A percentile compares a stretch with the other conserved stretches of the same genome.
Conservation (phyloP, 2,329 filamentous ascomycete genomes). For the Dactylellina drechsleri region DNA sequence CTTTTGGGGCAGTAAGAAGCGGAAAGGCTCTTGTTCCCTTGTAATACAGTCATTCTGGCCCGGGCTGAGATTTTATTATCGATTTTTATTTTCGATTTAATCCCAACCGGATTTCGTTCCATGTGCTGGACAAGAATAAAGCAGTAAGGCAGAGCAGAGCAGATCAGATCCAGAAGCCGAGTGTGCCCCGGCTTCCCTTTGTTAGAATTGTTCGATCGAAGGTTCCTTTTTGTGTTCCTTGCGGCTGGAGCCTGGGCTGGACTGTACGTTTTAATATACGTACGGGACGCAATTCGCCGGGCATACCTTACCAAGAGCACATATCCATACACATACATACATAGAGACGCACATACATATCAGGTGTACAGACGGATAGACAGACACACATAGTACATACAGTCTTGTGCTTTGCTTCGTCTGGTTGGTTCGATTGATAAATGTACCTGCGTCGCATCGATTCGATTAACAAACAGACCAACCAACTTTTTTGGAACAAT, state of each 20-base stretch:
- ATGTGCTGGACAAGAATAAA: neutral
- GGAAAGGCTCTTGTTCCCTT: neutral
- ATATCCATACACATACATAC: neutral
- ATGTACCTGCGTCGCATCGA: slow-evolving; percentile 27
- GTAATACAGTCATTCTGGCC: slow-evolving; percentile 17
- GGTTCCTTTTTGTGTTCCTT: slow-evolving; percentile 36
- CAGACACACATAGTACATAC: neutral
- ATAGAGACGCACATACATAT: neutral
- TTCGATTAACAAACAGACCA: too few species aligned
- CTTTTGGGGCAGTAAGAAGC: neutral
- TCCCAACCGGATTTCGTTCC: neutral
- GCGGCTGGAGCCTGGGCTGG: slow-evolving; percentile 33
- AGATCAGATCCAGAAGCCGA: slow-evolving; percentile 14
- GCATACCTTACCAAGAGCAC: neutral
- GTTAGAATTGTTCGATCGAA: slow-evolving; percentile 22
- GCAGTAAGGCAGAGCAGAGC: neutral
- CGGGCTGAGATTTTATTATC: slow-evolving; percentile 7
- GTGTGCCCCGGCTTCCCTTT: slow-evolving; percentile 7
- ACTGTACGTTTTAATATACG: too few species aligned
- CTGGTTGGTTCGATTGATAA: neutral
- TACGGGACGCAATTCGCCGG: too few species aligned
- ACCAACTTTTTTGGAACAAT: neutral
- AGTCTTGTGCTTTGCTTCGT: too few species aligned
- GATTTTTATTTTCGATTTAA: neutral
- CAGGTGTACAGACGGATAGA: neutral